phyloP scores from a whole-genome alignment of 352 stramenopile genomes.

The Aphanomyces euteiches region DNA sequence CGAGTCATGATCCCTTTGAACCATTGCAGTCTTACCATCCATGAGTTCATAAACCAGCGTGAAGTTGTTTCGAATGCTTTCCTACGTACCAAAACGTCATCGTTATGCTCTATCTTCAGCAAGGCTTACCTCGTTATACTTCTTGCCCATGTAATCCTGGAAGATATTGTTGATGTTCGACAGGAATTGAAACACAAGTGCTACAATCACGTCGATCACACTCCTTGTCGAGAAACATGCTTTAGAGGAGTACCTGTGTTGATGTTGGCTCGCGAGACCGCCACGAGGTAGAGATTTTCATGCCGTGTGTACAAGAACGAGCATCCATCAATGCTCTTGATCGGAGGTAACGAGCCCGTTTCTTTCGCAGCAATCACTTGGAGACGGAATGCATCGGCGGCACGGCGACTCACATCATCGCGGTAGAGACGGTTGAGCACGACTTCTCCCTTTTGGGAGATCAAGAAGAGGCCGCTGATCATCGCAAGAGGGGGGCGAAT shows the following conservation, averaged over 20 bases:
- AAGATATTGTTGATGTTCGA: constrained; percentile 96
- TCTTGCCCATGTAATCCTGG: constrained; percentile 96
- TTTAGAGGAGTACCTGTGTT: constrained; percentile 72
- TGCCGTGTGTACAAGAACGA: constrained; percentile 97
- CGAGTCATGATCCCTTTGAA: background rate
- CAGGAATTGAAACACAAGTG: constrained; percentile 95
- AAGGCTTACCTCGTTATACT: constrained; percentile 89
- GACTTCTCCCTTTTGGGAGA: constrained; percentile 78
- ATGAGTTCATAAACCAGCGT: constrained; percentile 99
- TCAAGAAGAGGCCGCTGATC: constrained; percentile 79
- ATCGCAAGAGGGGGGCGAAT: constrained; percentile 35
- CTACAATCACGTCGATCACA: constrained; percentile 32
- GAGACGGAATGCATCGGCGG: constrained; percentile 64
- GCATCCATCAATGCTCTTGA: constrained; percentile 95
- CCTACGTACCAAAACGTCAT: constrained; percentile 34
- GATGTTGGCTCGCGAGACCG: constrained; percentile 95
- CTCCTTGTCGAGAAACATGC: background rate
- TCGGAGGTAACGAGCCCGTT: constrained; percentile 90
- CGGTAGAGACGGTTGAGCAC: constrained; percentile 81
- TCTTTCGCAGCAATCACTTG: constrained; percentile 96
- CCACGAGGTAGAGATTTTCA: constrained; percentile 97
- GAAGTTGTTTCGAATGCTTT: constrained; percentile 97
- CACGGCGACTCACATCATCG: constrained; percentile 68
- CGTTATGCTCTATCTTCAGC: background rate
- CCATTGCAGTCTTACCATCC: constrained; percentile 51